These are phyloP conservation scores for Seiridium unicorne DNA, from an alignment of 2,329 filamentous ascomycete genomes.

Conservation along the genomic window DNA sequence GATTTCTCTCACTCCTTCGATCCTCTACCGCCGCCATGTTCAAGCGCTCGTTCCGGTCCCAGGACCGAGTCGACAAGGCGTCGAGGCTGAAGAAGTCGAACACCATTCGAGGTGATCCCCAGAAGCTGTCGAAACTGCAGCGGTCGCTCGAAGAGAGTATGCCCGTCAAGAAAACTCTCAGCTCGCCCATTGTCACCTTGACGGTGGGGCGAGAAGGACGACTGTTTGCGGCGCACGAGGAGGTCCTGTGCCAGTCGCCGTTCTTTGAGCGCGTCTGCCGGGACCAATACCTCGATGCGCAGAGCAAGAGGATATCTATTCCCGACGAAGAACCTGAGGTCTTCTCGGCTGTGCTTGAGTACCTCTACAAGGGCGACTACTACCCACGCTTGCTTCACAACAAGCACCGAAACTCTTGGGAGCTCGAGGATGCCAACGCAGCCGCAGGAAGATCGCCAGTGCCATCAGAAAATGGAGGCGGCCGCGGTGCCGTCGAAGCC, in stretches of 20 bases:
- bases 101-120: conserved; percentile 61
- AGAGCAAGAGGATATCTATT: conserved; percentile 75
- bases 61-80: conserved; percentile 86
- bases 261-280: conserved; percentile 76
- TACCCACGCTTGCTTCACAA: conserved; percentile 85
- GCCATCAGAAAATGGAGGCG: conserved; percentile 37
- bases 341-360: conserved; percentile 92
- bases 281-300: conserved; percentile 70
- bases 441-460: conserved; percentile 39
- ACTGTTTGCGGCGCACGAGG: conserved; percentile 92
- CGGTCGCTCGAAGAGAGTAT: conserved; percentile 64
- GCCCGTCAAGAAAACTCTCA: conserved; percentile 34
- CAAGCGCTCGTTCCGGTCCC: conserved; percentile 84
- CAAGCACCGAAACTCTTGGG: conserved; percentile 83
- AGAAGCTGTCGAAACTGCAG: conserved; percentile 82
- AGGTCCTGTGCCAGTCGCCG: conserved; percentile 81
- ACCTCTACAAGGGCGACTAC: conserved; percentile 96
- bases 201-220: conserved; percentile 81
- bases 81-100: conserved; percentile 74
- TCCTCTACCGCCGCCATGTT: conserved; percentile 65
- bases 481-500: conserved; percentile 58
- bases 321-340: conserved; percentile 82
- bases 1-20: conserved; percentile 27
- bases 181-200: conserved; percentile 79
- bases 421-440: conserved; percentile 70